Base-by-base conservation (phyloP, 192 early-diverging fungal species). In the Piromyces sp. region DNA sequence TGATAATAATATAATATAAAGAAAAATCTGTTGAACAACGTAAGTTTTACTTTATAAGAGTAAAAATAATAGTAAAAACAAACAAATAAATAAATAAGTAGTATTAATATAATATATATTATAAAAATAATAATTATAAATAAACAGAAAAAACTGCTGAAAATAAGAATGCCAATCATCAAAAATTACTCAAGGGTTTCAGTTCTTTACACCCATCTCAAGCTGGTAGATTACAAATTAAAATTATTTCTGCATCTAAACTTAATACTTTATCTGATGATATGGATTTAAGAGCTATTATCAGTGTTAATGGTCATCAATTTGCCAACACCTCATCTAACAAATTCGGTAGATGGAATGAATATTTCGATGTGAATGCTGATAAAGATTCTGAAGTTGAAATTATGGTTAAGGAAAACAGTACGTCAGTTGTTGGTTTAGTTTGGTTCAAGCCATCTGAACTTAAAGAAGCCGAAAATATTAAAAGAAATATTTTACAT, bases 361-460 rank as follows among this genome's bases (percentile, higher is more conserved):
- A 83, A 38, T 91, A 93, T 36, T 95, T 95, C 86, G 94, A 94
- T 82, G 91, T 97, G 26, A 88, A 91, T 80, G 94, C 98, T 36
- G 94, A 97, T 83, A 94, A 94, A 85, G 95, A 93, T 9, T 92
- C 93, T n/a, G 98, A 99, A 82, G 89, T 98, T 19, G 98, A 99
- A 86, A 87, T 99, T 40, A 90, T 93, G 19, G 87, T 99, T 30
- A 94, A 94, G 82, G 98, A 99, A 85, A 84, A 95, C 85, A 87
- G 88, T 86, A 82, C 82, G 26, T 90, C 91, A 68, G 89, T 97
- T 51, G 87, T 97, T 83, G 95, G 95, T 14, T 86, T 97, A 81
- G 85, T 95, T 82, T 99, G 98, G 98, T 90, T 98, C 80, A 95
- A 95, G 82, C 90, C 98, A 33, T 93, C 93, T 2, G 97, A 99